These are phyloP conservation scores for Linaria vulgaris DNA, from an alignment of 257 asterid species.

Conservation along the genomic window DNA sequence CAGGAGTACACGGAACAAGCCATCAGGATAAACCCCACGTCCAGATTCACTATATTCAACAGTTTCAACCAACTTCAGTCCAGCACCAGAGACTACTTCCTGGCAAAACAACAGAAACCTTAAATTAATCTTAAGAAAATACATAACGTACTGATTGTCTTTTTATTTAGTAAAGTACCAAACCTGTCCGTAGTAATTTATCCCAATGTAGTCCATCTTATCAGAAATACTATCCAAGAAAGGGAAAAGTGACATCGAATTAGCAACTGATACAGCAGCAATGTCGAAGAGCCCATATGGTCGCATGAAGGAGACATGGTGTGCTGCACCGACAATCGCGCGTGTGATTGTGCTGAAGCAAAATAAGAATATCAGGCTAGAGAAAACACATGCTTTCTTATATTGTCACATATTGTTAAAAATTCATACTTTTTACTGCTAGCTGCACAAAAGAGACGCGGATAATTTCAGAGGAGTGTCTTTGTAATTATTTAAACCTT, in stretches of 20 bases:
- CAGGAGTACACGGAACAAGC: slow-evolving; percentile 72
- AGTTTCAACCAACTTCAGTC: slow-evolving; percentile 75
- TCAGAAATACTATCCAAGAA: slow-evolving; percentile 71
- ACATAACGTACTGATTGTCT: not conserved
- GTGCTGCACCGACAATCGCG: slow-evolving; percentile 89
- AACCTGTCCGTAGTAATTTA: slow-evolving; percentile 98
- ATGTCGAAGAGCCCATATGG: slow-evolving; percentile 89
- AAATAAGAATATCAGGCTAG: slow-evolving; percentile 12
- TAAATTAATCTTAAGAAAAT: slow-evolving; percentile 8
- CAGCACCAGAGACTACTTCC: slow-evolving; percentile 84
- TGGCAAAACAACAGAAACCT: slow-evolving; percentile 37
- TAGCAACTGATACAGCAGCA: slow-evolving; percentile 73
- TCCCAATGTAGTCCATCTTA: slow-evolving; percentile 87
- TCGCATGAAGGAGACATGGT: slow-evolving; percentile 89
- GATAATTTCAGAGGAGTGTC: too few relatives aligned
- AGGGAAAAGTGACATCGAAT: slow-evolving; percentile 61
- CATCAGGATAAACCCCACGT: slow-evolving; percentile 97
- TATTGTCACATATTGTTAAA: too few relatives aligned
- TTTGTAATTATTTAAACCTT: too few relatives aligned
- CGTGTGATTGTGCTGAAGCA: slow-evolving; percentile 43
- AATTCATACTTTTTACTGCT: too few relatives aligned
- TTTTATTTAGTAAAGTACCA: not conserved
- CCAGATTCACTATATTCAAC: slow-evolving; percentile 99
- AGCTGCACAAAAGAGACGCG: too few relatives aligned
- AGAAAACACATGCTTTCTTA: not conserved